phyloP scores from a whole-genome alignment of 1,139 yeast genomes.

The Ogataea hybrid region DNA sequence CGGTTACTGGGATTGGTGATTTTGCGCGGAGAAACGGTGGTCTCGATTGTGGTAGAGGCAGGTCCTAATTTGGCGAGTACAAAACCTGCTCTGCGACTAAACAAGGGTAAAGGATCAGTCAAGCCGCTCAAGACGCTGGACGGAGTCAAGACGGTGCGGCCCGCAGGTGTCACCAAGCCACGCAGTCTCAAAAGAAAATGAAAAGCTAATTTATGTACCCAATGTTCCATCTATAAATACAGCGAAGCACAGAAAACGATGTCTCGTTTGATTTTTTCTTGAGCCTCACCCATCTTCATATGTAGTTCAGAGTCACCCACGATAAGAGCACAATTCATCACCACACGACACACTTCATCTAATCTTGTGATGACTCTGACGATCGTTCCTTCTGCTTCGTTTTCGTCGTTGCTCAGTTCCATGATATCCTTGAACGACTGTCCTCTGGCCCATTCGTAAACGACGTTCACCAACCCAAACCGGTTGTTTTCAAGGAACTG shows the following conservation, averaged over 20 bases:
- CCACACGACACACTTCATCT: slow-evolving; percentile 94
- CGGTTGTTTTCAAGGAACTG: slow-evolving; percentile 80
- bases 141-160: slow-evolving; percentile 20
- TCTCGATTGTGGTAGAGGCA: slow-evolving; percentile 80
- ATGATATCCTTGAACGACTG: slow-evolving; percentile 88
- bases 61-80: slow-evolving; percentile 46
- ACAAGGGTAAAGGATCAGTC: slow-evolving; percentile 31
- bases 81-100: slow-evolving; percentile 30
- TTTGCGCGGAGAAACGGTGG: slow-evolving; percentile 84
- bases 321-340: slow-evolving; percentile 88
- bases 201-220: slow-evolving; percentile 1
- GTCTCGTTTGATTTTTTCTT: slow-evolving; percentile 92
- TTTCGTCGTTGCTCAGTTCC: slow-evolving; percentile 46
- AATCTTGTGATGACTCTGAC: slow-evolving; percentile 94
- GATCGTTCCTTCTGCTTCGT: slow-evolving; percentile 93
- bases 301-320: slow-evolving; percentile 91
- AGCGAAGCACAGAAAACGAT: slow-evolving; percentile 96
- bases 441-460: slow-evolving; percentile 98
- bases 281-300: slow-evolving; percentile 87
- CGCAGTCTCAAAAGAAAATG: slow-evolving; percentile 20
- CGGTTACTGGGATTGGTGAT: slow-evolving; percentile 78
- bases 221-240: slow-evolving; percentile 50
- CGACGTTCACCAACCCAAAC: slow-evolving; percentile 89
- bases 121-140: slow-evolving; percentile 30
- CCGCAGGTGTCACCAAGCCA: slow-evolving; percentile 23